Evolutionary conservation across 2,329 filamentous ascomycete genomes (phyloP).

Genomic region (Grosmannia serpens): DNA sequence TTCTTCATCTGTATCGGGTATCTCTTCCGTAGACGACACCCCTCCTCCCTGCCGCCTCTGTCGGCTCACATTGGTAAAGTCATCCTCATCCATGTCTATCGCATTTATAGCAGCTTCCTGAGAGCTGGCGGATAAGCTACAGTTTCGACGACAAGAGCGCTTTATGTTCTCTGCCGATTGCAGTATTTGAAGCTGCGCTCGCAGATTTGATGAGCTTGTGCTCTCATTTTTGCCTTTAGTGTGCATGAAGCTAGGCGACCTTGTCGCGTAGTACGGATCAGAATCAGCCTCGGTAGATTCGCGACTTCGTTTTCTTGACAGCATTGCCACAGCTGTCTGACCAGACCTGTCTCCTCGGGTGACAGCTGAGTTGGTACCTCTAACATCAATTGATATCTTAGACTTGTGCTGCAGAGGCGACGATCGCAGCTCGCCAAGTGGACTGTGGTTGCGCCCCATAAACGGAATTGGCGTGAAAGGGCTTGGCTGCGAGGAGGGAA

Average conservation of each 20-base stretch:
- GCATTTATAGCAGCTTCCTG: too few species aligned
- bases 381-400: not conserved
- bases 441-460: constrained; percentile 25
- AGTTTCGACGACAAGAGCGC: not conserved
- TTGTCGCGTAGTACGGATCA: not conserved
- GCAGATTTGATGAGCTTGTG: not conserved
- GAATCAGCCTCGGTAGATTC: not conserved
- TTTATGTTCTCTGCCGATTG: not conserved
- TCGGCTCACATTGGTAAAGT: not conserved
- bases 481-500: constrained; percentile 34
- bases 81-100: not conserved
- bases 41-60: not conserved
- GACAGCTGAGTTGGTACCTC: too few species aligned
- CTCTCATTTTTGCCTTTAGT: not conserved
- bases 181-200: not conserved
- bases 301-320: not conserved
- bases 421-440: not conserved
- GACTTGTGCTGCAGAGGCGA: constrained; percentile 4
- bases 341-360: not conserved
- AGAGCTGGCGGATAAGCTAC: not conserved
- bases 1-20: constrained; percentile 36
- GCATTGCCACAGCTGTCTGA: not conserved
- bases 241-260: too few species aligned
- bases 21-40: constrained; percentile 20
- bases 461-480: constrained; percentile 27